Evolutionary conservation across 148 eudicot species (phyloP), one percentile per base, ranked within the genome.

Genomic region (Chenopodium berlandieri): DNA sequence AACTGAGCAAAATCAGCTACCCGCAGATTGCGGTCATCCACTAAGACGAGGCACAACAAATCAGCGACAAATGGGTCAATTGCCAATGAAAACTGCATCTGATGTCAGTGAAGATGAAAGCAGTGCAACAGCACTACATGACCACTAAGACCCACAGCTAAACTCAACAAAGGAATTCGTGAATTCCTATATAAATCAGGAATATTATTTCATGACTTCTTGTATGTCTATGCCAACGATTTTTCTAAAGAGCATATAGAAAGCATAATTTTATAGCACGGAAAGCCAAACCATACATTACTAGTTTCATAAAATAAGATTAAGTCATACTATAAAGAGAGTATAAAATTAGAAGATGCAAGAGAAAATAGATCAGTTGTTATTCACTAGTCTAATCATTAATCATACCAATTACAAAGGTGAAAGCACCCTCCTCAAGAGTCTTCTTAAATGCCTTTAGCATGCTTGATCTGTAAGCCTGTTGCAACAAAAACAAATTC

Each of bases 21-120:
- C 99, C 99, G 99, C 99, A 96, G 99, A 96, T 96, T 96, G 99
- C 99, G 99, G 99, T 96, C 99, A 96, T 96, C 99, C 99, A 96
- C 99, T 96, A 96, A 92, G 94, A 91, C 85, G 94, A 95, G 83
- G 97, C 92, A 95, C 91, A 88, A 95, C 89, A 92, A 91, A 96
- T 92, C 97, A 95, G 93, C 97, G 86, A 90, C 92, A 96, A 94
- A 90, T 87, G 91, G 92, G 95, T 96, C 94, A 96, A 96, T 96
- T 86, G 87, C 92, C 98, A 89, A 92, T 88, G 84, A 89, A 80
- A 94, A 94, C 99, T 91, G 99, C 97, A 96, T 91, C 91, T 86
- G 93, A 89, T 75, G 90, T 96, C 89, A 94, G 92, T 86, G 87
- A 88, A 93, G 87, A 87, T 91, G 88, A 91, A 90, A 85, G 88